Evolutionary conservation across 2,329 filamentous ascomycete species (phyloP), one percentile per base, ranked within the genome.

Genomic region (Botrytis deweyae): DNA sequence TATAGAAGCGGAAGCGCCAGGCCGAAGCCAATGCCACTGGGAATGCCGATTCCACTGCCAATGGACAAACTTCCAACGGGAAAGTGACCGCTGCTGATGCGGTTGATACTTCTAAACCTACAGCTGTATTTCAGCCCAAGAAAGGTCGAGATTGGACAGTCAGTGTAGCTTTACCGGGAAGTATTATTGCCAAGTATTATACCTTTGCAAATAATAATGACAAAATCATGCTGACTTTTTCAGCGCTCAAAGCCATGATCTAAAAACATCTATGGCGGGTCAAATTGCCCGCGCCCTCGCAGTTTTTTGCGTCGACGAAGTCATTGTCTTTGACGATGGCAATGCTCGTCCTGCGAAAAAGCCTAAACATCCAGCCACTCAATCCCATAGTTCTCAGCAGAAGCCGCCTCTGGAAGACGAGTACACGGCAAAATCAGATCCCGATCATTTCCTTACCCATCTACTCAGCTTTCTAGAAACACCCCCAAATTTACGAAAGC

Each of bases 251-350:
- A 75, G 77, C 44, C 79, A 79, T 76, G 93, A 97, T 75, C 90
- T 93, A 80, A 91, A 93, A 80, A 93, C 91, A 52, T 87, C 88
- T 66, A 86, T 92, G 66, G 91, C 91, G 1, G 92, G 92, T 12
- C 90, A 92, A 76, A 90, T 97, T 71, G 93, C 93, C 9, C 92
- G 94, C 71, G 93, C 93, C 49, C 87, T 94, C 70, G 92, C 93
- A 75, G 91, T 97, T 76, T 97, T 96, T 83, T 91, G 89, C 79
- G 88, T 97, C 77, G 94, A 97, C 81, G 94, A 97, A 83, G 87
- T 97, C 44, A 87, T 97, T 69, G 85, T 97, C 72, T 97, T 92
- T 82, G 90, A 95, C 80, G 94, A 97, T 82, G 87, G 86, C n/a
- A 83, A 86, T 72, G 62, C 76, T 52, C 76, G 81, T 67, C 73